phyloP scores from a whole-genome alignment of 1,139 yeast genomes.

The Geotrichum histeridarum region DNA sequence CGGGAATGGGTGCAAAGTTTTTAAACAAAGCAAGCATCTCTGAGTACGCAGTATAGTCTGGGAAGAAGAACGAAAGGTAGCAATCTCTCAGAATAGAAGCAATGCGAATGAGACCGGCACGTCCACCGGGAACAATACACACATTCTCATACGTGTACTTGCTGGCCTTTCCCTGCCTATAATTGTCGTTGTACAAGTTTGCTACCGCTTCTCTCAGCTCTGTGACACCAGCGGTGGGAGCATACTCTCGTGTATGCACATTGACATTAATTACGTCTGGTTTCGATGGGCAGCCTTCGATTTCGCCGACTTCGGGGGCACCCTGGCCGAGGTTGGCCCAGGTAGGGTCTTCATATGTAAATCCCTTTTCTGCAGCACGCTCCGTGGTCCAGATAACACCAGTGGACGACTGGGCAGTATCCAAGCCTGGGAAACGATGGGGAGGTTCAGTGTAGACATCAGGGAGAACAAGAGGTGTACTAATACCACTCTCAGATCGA shows the following conservation, averaged over 20 bases:
- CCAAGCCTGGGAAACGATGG: constrained; percentile 54
- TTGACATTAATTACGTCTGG: constrained; percentile 52
- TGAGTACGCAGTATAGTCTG: constrained; percentile 70
- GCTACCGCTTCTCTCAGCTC: constrained; percentile 61
- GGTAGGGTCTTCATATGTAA: constrained; percentile 43
- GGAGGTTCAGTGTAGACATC: constrained; percentile 32
- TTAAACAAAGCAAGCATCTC: constrained; percentile 65
- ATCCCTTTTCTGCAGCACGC: constrained; percentile 59
- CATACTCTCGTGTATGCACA: constrained; percentile 53
- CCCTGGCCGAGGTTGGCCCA: constrained; percentile 73
- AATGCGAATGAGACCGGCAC: constrained; percentile 63
- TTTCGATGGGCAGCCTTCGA: constrained; percentile 57
- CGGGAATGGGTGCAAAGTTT: constrained; percentile 65
- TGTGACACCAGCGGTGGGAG: constrained; percentile 60
- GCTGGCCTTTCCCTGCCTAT: constrained; percentile 48
- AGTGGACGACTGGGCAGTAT: constrained; percentile 59
- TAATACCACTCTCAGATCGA: constrained; percentile 31
- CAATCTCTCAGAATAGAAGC: constrained; percentile 62
- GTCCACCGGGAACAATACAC: constrained; percentile 65
- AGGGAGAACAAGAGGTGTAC: constrained; percentile 35
- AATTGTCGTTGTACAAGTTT: constrained; percentile 53
- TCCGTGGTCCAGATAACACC: constrained; percentile 71
- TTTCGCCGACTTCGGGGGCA: constrained; percentile 63
- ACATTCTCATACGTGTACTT: constrained; percentile 61
- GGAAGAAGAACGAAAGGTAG: constrained; percentile 58